These are phyloP conservation scores for Zelopaecilomyces penicillatus DNA, from an alignment of 2,329 filamentous ascomycete genomes.

Conservation along the genomic window DNA sequence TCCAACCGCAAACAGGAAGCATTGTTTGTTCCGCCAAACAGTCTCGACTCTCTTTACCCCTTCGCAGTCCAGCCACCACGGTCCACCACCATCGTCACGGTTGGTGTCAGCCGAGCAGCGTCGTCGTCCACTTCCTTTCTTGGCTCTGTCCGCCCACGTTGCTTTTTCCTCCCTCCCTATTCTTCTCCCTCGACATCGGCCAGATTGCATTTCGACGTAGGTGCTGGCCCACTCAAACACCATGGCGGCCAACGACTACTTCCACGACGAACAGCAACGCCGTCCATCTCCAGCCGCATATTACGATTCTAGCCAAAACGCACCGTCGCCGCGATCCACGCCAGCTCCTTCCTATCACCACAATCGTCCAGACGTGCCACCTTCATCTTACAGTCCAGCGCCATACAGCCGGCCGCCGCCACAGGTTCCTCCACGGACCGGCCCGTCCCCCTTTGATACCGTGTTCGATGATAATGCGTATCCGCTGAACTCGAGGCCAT, in stretches of 20 bases:
- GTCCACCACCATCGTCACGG: too few species aligned
- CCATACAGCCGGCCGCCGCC: constrained; percentile 23
- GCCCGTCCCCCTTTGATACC: constrained; percentile 51
- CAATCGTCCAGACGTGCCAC: constrained; percentile 9
- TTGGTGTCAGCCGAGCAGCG: too few species aligned
- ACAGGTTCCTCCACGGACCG: constrained; percentile 26
- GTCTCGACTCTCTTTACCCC: too few species aligned
- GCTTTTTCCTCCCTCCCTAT: background rate
- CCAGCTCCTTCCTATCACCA: constrained; percentile 30
- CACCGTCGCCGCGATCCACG: constrained; percentile 32
- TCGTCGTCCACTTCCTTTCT: too few species aligned
- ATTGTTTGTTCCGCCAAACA: too few species aligned
- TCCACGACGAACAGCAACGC: constrained; percentile 28
- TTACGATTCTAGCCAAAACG: constrained; percentile 25
- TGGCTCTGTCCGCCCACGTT: background rate
- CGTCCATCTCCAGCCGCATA: constrained; percentile 33
- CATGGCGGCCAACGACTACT: constrained; percentile 63
- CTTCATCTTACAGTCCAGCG: constrained; percentile 10
- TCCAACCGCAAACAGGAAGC: constrained; percentile 3
- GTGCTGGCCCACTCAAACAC: constrained; percentile 15
- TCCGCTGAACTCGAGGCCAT: constrained; percentile 38
- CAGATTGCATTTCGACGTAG: constrained; percentile 2
- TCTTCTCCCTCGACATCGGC: background rate
- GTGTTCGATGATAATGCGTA: constrained; percentile 63
- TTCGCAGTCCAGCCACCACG: too few species aligned